These are phyloP conservation scores for Calonectria montana DNA, from an alignment of 2,329 filamentous ascomycete genomes.

Conservation along the genomic window DNA sequence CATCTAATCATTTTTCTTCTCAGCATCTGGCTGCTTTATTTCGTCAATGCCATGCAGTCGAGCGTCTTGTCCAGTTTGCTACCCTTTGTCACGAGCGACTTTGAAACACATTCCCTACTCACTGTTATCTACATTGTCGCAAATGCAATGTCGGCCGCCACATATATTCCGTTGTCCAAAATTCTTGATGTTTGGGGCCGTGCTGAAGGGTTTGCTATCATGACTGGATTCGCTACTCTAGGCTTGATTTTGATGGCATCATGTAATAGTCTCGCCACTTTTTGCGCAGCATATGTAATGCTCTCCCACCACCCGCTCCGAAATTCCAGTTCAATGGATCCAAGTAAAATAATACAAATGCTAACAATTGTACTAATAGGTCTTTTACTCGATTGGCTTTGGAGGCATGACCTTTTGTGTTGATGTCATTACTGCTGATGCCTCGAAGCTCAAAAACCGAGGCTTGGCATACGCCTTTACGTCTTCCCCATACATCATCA, in stretches of 20 bases:
- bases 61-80: conserved; percentile 54
- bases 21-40: conserved; percentile 59
- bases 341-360: too few species aligned
- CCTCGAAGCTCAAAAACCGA: conserved; percentile 56
- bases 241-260: conserved; percentile 71
- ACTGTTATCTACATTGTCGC: conserved; percentile 65
- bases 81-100: conserved; percentile 62
- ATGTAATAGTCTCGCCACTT: conserved; percentile 52
- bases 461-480: conserved; percentile 54
- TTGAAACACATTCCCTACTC: conserved; percentile 63
- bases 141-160: conserved; percentile 64
- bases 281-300: conserved; percentile 63
- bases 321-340: too few species aligned
- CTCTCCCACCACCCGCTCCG: not conserved
- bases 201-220: conserved; percentile 66
- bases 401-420: conserved; percentile 72
- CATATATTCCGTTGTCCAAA: conserved; percentile 71
- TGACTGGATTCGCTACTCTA: conserved; percentile 58
- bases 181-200: conserved; percentile 72
- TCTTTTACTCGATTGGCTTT: conserved; percentile 72
- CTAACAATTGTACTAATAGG: conserved; percentile 42
- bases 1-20: not conserved
- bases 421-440: conserved; percentile 75
- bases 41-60: conserved; percentile 62
- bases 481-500: conserved; percentile 59